Conservation (phyloP, 176 grass and related monocot genomes). For the Oryza australiensis region DNA sequence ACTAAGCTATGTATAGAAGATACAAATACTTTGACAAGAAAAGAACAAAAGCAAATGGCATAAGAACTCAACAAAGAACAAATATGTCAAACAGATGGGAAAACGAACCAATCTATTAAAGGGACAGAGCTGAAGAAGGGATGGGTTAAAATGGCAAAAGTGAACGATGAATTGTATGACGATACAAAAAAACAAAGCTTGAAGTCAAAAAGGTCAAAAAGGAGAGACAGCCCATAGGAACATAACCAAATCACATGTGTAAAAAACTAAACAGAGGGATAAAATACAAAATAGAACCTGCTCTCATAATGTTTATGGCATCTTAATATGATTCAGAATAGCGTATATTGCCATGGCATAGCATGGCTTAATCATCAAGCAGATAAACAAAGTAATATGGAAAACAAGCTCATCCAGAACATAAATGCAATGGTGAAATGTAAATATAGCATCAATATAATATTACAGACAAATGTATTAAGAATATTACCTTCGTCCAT, state of each 20-base stretch:
- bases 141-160: not conserved
- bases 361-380: slow-evolving; percentile 42
- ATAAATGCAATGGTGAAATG: not conserved
- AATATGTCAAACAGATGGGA: not conserved
- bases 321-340: slow-evolving; percentile 42
- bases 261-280: not conserved
- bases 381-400: not conserved
- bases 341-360: slow-evolving; percentile 37
- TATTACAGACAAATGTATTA: not conserved
- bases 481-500: slow-evolving; percentile 71
- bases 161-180: too few relatives aligned
- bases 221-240: not conserved
- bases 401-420: not conserved
- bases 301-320: slow-evolving; percentile 22
- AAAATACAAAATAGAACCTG: not conserved
- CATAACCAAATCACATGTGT: not conserved
- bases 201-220: not conserved
- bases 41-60: not conserved
- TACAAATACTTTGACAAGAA: too few relatives aligned
- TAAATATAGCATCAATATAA: not conserved
- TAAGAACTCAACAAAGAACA: not conserved
- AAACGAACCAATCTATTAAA: not conserved
- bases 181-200: not conserved
- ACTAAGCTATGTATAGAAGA: slow-evolving; percentile 21
- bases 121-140: not conserved